Percentiles rank a stretch among this genome's conserved stretches.
These are phyloP conservation scores for Plantago elongata DNA, from an alignment of 257 asterid genomes.

Conservation along the genomic window DNA sequence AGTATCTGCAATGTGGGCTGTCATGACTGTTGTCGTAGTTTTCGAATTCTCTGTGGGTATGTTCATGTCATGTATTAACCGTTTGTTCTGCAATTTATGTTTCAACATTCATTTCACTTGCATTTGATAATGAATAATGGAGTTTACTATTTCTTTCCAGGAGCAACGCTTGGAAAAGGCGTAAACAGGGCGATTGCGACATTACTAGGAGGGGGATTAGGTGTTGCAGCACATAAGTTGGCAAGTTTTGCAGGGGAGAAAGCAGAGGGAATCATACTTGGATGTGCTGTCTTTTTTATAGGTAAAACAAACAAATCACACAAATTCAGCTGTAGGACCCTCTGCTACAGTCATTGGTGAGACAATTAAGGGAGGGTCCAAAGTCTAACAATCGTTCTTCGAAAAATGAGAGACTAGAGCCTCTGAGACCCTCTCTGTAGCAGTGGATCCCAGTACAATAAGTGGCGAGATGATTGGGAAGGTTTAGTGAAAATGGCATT, in stretches of 20 bases:
- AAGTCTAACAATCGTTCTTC: too few relatives aligned
- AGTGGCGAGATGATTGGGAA: too few relatives aligned
- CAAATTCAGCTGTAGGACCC: too few relatives aligned
- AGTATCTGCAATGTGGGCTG: slow-evolving; percentile 45
- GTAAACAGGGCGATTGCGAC: slow-evolving; percentile 48
- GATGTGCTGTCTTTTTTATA: slow-evolving; percentile 36
- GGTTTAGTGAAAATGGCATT: neutral
- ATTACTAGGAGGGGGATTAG: slow-evolving; percentile 30
- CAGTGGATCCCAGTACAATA: too few relatives aligned
- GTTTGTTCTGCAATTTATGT: neutral
- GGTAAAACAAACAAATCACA: slow-evolving; percentile 21
- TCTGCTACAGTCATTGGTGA: too few relatives aligned
- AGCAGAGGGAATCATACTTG: slow-evolving; percentile 32
- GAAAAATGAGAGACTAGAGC: too few relatives aligned
- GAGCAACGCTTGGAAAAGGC: slow-evolving; percentile 62
- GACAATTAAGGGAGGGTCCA: too few relatives aligned
- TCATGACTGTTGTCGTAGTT: slow-evolving; percentile 45
- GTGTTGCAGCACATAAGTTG: slow-evolving; percentile 41
- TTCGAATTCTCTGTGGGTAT: slow-evolving; percentile 41
- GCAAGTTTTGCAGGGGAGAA: slow-evolving; percentile 39
- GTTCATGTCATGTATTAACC: neutral
- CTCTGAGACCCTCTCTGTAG: too few relatives aligned
- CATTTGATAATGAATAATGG: neutral
- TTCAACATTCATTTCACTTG: neutral
- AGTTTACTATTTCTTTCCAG: slow-evolving; percentile 24